Evolutionary conservation across 139 green algal genomes (phyloP), one percentile per base, ranked within the genome.

Genomic region (Trebouxia sp.): DNA sequence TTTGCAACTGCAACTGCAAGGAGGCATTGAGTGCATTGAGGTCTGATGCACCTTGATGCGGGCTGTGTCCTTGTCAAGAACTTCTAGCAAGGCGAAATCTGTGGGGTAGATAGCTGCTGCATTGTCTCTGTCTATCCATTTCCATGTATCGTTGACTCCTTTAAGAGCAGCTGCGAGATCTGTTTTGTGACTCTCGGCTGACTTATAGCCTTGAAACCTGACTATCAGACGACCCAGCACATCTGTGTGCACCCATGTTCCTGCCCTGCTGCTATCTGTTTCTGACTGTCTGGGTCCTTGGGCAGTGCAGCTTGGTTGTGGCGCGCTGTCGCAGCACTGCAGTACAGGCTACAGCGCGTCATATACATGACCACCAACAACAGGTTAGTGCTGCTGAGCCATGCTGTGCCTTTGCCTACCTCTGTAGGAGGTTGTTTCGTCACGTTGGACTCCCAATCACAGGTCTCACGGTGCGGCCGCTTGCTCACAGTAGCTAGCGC

Each of bases 41-140:
- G n/a, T n/a, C n/a, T 51, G 5, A 22, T 41, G 10, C 30, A 88
- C 85, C 82, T 88, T 78, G 1, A 92, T 24, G 0, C 11, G 32
- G 6, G 72, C 74, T 17, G 47, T 28, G 0, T 41, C 12, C 0
- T 17, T 42, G 3, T 45, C 6, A 17, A 38, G 38, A 8, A 92
- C 15, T 6, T 47, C 26, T 20, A 98, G 8, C 62, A 98, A 67
- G 0, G 80, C 93, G 87, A 98, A 98, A 77, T 98, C 94, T 41
- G 94, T 98, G 12, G 93, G 92, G 65, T 85, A 87, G 22, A 37
- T 20, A 0, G 75, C 51, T 6, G 92, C 94, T 30, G 82, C 32
- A 82, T 97, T 97, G 30, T 84, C 28, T 9, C 94, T 85, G 1
- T 82, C 70, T 20, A 96, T 37, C 90, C 92, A 97, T 3, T 76